Evolutionary conservation across 1,139 yeast species (phyloP).

Genomic region (Lodderomyces metapsilosis): DNA sequence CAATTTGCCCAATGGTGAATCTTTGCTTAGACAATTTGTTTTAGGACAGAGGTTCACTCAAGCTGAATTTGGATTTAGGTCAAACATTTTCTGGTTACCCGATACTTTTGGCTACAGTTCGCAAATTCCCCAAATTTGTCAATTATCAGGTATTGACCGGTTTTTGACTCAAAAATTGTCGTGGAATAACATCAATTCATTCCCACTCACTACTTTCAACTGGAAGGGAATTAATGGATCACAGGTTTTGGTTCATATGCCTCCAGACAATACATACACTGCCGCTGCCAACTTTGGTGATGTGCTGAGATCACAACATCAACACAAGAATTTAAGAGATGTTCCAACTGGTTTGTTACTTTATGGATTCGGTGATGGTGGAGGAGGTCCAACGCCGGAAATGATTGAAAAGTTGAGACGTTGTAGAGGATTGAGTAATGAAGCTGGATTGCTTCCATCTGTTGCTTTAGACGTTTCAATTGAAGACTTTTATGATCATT

Average conservation of each 20-base stretch:
- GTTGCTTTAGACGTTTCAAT: conserved; percentile 76
- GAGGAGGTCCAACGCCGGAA: conserved; percentile 95
- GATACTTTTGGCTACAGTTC: conserved; percentile 97
- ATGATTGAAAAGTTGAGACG: conserved; percentile 92
- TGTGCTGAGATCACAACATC: conserved; percentile 72
- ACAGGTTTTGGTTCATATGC: conserved; percentile 94
- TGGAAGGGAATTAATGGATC: conserved; percentile 96
- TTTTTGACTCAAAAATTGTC: conserved; percentile 91
- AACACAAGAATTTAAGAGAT: conserved; percentile 79
- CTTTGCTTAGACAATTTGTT: conserved; percentile 81
- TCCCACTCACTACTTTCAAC: conserved; percentile 87
- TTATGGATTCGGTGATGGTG: conserved; percentile 96
- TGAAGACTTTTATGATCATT: conserved; percentile 71
- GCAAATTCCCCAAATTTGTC: conserved; percentile 91
- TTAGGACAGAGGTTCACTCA: conserved; percentile 86
- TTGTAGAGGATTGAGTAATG: conserved; percentile 82
- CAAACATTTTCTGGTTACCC: conserved; percentile 88
- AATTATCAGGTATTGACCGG: conserved; percentile 75
- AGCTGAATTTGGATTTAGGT: conserved; percentile 72
- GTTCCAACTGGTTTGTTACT: conserved; percentile 79
- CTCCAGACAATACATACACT: conserved; percentile 94
- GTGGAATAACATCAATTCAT: conserved; percentile 91
- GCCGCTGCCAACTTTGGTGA: conserved; percentile 93
- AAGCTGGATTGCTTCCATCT: conserved; percentile 74
- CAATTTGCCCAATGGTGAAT: conserved; percentile 90